phyloP scores from a whole-genome alignment of 306 rosid genomes.

The Begonia peltatifolia region DNA sequence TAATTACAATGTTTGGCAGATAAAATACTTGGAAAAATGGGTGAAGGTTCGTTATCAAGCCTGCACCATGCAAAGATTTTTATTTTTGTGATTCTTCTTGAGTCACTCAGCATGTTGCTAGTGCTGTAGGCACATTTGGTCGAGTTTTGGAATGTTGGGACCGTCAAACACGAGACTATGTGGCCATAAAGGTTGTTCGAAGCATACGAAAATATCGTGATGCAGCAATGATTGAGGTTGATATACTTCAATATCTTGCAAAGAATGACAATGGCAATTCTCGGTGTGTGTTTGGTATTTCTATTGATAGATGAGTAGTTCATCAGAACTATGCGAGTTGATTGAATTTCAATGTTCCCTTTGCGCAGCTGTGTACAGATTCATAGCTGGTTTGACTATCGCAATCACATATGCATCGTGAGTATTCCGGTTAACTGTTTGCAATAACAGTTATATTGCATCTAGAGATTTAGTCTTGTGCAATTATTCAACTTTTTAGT shows the following conservation, averaged over 20 bases:
- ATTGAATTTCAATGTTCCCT: conserved; percentile 6
- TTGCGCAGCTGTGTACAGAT: conserved; percentile 82
- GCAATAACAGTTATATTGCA: not conserved
- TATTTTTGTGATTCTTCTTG: conserved; percentile 54
- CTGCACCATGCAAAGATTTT: conserved; percentile 69
- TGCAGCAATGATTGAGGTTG: conserved; percentile 92
- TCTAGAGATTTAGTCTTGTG: not conserved
- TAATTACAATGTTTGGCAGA: conserved; percentile 28
- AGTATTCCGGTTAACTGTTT: conserved; percentile 26
- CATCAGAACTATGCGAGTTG: not conserved
- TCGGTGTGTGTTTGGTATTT: conserved; percentile 25
- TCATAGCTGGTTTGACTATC: conserved; percentile 77
- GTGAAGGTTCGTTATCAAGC: conserved; percentile 99
- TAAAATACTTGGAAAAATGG: conserved; percentile 92
- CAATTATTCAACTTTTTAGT: not conserved
- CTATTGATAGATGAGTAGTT: not conserved
- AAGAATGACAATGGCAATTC: conserved; percentile 49
- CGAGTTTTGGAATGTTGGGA: conserved; percentile 99
- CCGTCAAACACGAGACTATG: conserved; percentile 69
- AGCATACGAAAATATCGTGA: conserved; percentile 80
- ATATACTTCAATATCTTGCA: conserved; percentile 54
- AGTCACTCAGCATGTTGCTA: conserved; percentile 86
- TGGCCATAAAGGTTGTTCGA: conserved; percentile 82
- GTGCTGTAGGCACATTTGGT: conserved; percentile 99
- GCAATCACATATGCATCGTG: conserved; percentile 94